Base-by-base conservation (phyloP, 495 filamentous ascomycete genomes). In the Penicillium parvum region DNA sequence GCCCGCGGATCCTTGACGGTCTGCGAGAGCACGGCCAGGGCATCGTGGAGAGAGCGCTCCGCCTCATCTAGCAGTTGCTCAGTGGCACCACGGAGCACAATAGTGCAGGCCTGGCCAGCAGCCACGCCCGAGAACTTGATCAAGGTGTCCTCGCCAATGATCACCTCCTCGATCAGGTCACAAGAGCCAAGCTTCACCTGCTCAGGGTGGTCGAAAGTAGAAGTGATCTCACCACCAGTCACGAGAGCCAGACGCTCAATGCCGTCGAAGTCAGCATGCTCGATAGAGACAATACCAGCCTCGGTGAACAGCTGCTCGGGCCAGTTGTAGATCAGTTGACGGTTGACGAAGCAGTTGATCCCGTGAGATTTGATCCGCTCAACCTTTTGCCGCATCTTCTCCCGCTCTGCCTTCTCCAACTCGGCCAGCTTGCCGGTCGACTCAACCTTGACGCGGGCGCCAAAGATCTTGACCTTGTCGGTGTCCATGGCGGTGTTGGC, bases 301-400 rank as follows among this genome's bases (percentile, higher is more conserved):
- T 98, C 92, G 17, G 91, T 86, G 63, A 98, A 98, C 36, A 98
- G 84, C 69, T 97, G 94, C 65, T 98, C 92, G 23, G 92, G 92
- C 91, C 92, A 97, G 78, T 98, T 98, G 78, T 98, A 98, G 69
- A 98, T 98, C 32, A 98, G 78, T 61, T 98, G 92, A 47, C 92
- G 77, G 76, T 98, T 98, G 61, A 98, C 94, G 70, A 98, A 98
- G 74, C 94, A 97, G 78, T 98, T 98, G 72, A 98, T 96, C 28
- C 92, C 92, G 57, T 98, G 94, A 23, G 88, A 79, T 80, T 97
- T 98, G 74, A 98, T 98, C 58, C 84, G 90, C 57, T 98, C 94
- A 29, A 98, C 92, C 76, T 98, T 98, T 41, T 85, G 84, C 70
- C 86, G 92, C 92, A 98, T 98, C 82, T 97, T 98, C 58, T 97